phyloP scores from a whole-genome alignment of 1,284 basidiomycete species.

The Coniophora puteana region DNA sequence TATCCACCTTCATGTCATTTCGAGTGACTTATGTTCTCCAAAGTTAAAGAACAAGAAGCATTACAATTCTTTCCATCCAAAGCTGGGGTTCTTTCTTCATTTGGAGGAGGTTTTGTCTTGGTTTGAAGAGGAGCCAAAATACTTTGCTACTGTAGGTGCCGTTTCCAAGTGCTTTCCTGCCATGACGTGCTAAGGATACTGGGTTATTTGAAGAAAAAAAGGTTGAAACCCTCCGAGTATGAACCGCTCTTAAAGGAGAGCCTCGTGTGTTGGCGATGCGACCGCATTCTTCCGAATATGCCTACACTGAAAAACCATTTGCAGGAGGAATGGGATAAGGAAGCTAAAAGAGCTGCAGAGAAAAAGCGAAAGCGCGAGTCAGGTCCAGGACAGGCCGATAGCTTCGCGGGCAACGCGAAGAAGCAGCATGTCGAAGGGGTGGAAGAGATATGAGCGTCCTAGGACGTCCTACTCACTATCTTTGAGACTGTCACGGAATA shows the following conservation, averaged over 20 bases:
- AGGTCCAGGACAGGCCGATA: neutral
- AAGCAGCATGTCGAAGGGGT: too few relatives aligned
- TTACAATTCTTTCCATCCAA: constrained; percentile 92
- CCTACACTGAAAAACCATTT: constrained; percentile 76
- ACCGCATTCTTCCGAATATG: constrained; percentile 62
- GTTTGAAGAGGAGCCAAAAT: constrained; percentile 61
- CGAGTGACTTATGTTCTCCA: constrained; percentile 74
- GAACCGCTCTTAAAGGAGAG: constrained; percentile 65
- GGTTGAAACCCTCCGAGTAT: constrained; percentile 42
- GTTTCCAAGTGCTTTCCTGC: neutral
- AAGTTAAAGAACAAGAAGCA: constrained; percentile 90
- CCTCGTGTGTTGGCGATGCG: constrained; percentile 70
- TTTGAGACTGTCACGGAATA: too few relatives aligned
- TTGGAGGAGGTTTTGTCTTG: constrained; percentile 73
- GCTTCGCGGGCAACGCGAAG: neutral
- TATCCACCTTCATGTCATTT: constrained; percentile 85
- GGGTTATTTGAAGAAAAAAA: constrained; percentile 3
- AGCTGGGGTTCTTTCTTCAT: constrained; percentile 82
- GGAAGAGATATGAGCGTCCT: too few relatives aligned
- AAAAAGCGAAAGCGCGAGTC: constrained; percentile 33
- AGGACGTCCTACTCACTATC: too few relatives aligned
- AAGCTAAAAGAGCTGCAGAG: constrained; percentile 35
- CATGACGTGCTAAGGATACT: neutral
- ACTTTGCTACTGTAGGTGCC: constrained; percentile 48
- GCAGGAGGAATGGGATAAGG: constrained; percentile 54